Evolutionary conservation across 805 yeast genomes (phyloP).

Genomic region (Saccharomyces kudriavzevii): DNA sequence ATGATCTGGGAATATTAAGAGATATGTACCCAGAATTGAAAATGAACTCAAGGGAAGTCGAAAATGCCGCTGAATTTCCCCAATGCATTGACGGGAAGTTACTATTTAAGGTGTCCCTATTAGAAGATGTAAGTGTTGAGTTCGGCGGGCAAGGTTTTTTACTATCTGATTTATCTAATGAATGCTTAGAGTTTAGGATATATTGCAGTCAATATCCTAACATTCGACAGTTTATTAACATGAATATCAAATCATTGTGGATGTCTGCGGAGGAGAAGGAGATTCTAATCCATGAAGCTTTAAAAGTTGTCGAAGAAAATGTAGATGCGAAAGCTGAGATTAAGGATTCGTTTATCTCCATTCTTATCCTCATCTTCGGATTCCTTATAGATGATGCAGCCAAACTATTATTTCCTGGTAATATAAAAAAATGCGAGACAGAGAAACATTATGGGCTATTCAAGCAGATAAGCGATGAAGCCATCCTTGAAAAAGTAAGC

Average conservation of each 20-base stretch:
- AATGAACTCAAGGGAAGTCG: conserved; percentile 3
- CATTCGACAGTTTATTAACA: conserved; percentile 7
- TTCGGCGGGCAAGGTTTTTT: conserved; percentile 5
- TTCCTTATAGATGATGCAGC: conserved; percentile 26
- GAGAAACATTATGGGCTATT: conserved; percentile 13
- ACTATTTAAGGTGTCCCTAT: conserved; percentile 12
- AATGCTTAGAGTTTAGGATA: conserved; percentile 12
- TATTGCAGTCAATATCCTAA: conserved; percentile 14
- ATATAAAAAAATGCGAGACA: conserved; percentile 4
- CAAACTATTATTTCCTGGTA: conserved; percentile 9
- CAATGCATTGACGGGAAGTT: conserved; percentile 9
- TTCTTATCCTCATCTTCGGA: conserved; percentile 40
- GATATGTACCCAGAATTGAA: conserved; percentile 29
- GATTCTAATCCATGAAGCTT: conserved; percentile 15
- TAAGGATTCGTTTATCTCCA: conserved; percentile 23
- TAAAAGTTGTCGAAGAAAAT: conserved; percentile 30
- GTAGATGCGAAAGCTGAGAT: conserved; percentile 11
- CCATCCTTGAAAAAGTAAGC: conserved; percentile 26
- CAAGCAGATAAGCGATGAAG: conserved; percentile 20
- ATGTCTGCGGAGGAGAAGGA: conserved; percentile 17
- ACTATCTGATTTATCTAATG: conserved; percentile 10
- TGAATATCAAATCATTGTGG: conserved; percentile 29
- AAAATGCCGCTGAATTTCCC: neutral
- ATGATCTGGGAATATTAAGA: conserved; percentile 19
- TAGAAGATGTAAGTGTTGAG: conserved; percentile 7